Evolutionary conservation across 2,329 filamentous ascomycete species (phyloP), one percentile per base, ranked within the genome.

Genomic region (Aspergillus nomiae): DNA sequence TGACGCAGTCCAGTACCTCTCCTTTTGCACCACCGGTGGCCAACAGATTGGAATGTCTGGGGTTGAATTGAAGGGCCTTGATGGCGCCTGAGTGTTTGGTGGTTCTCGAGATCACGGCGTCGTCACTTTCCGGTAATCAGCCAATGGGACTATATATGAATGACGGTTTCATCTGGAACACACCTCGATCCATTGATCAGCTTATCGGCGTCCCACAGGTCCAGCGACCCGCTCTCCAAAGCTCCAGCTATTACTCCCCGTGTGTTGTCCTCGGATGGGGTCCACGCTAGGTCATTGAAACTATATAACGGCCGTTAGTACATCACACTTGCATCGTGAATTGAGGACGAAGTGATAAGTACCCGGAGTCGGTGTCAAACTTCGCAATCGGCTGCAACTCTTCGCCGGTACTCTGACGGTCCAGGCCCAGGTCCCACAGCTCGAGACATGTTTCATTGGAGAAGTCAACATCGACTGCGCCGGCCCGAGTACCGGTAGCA

Each of bases 261-360:
- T 16, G 92, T 89, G 66, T 92, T 89, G 65, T 90, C 89, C 70
- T 89, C 91, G 55, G 92, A 88, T 68, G 91, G 88, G 61, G 92
- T 90, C 95, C 95, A 99, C 64, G 94, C 93, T 77, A 99, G 91
- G 76, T 98, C 95, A 78, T 97, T 95, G 80, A 99, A 99, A 73
- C 95, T 97, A 74, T 50, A 65, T 48, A 59, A n/a, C 28, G 19
- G 19, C 9, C 34, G 68, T 77, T 63, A 78, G 73, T 57, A 60
- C 32, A 19, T n/a, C 34, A 11, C 19, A 12, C 48, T 21, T 11
- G 48, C n/a, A n/a, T 32, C 41, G 54, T 51, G n/a, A 36, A 10
- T 36, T 56, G 24, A 12, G 21, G 38, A 26, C 53, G 51, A 38
- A 48, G 11, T 36, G 21, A 46, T 53, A 59, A 76, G 61, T 87